Conservation (phyloP, 2,329 filamentous ascomycete species). For the Colletotrichum tropicale region DNA sequence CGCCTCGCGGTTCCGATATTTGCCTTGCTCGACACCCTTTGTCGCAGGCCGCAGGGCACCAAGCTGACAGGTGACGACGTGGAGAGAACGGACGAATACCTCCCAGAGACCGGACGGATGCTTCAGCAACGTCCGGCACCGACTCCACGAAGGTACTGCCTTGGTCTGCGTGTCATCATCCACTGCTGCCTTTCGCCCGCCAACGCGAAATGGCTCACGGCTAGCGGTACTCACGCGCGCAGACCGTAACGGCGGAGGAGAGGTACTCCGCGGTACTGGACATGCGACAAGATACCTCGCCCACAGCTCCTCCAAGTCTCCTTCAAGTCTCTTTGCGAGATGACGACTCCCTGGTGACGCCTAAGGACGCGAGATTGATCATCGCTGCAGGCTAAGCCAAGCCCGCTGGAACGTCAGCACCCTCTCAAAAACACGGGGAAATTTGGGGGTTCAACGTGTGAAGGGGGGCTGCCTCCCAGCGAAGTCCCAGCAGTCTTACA, state of each 20-base stretch:
- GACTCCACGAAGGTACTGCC: neutral
- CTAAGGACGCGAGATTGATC: constrained; percentile 7
- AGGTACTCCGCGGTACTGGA: neutral
- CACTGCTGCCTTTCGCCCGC: neutral
- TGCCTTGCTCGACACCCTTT: neutral
- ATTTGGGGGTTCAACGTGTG: neutral
- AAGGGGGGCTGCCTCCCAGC: neutral
- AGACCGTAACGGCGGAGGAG: neutral
- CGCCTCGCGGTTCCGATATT: neutral
- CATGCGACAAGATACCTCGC: neutral
- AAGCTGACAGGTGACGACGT: neutral
- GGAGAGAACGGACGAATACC: neutral
- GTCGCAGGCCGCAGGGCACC: neutral
- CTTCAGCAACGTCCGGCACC: neutral
- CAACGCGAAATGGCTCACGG: neutral
- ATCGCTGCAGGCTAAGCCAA: constrained; percentile 1
- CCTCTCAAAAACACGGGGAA: constrained; percentile 9
- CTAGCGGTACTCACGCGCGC: neutral
- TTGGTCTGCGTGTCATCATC: neutral
- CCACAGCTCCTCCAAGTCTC: neutral
- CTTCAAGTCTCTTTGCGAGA: neutral
- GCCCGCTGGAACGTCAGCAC: neutral
- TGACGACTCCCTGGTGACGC: constrained; percentile 14
- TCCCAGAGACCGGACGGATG: neutral
- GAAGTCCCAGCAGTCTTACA: neutral